A percentile compares a stretch with the other conserved stretches of the same genome.
phyloP scores from a whole-genome alignment of 1,284 basidiomycete species.

The Microbotryomycetes sp. region DNA sequence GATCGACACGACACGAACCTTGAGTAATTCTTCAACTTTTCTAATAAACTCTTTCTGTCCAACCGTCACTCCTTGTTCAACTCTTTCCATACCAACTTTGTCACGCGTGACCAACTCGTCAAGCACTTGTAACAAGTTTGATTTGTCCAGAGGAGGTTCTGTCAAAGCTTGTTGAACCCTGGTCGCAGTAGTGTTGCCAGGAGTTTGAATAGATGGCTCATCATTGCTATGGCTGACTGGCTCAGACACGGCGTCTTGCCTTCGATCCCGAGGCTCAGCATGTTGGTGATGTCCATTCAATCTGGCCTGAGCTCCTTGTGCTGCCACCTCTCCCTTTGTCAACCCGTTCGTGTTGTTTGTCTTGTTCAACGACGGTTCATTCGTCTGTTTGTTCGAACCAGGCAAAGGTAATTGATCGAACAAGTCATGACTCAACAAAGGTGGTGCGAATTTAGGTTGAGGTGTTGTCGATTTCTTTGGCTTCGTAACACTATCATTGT shows the following conservation, averaged over 20 bases:
- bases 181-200: conserved; percentile 46
- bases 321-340: background rate
- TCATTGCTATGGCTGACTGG: background rate
- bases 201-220: background rate
- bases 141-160: background rate
- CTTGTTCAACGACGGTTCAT: background rate
- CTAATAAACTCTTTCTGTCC: conserved; percentile 58
- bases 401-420: conserved; percentile 17
- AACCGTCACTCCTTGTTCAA: conserved; percentile 42
- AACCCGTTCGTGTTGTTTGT: background rate
- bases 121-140: conserved; percentile 42
- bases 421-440: conserved; percentile 26
- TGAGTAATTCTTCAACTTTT: conserved; percentile 60
- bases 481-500: too few species aligned
- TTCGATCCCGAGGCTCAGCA: too few species aligned
- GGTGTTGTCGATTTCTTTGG: background rate
- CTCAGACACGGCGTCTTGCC: background rate
- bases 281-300: too few species aligned
- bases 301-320: background rate
- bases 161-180: conserved; percentile 46
- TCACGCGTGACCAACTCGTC: conserved; percentile 54
- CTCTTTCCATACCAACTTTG: conserved; percentile 42
- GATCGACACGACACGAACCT: conserved; percentile 50
- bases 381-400: background rate
- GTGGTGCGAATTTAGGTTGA: conserved; percentile 12